These are phyloP conservation scores for Fusarium hostae DNA, from an alignment of 2,329 filamentous ascomycete species.

Conservation along the genomic window DNA sequence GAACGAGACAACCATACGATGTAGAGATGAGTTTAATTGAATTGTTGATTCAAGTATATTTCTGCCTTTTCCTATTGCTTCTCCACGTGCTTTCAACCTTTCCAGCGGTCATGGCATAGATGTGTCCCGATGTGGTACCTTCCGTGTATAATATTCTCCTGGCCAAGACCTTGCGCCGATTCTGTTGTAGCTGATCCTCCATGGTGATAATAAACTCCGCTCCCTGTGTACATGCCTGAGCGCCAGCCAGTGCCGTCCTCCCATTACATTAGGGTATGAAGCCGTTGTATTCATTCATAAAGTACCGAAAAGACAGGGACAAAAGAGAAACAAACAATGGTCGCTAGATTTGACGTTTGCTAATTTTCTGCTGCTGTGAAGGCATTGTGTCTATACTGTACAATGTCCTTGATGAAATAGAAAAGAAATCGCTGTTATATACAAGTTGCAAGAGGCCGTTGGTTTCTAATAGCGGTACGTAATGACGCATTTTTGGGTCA, in stretches of 20 bases:
- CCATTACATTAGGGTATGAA: constrained; percentile 48
- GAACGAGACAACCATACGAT: not conserved
- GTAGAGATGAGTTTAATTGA: not conserved
- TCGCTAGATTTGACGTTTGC: constrained; percentile 23
- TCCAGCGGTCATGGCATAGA: not conserved
- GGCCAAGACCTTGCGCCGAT: not conserved
- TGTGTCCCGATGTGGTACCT: not conserved
- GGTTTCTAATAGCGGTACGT: not conserved
- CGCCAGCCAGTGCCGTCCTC: constrained; percentile 38
- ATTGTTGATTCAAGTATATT: not conserved
- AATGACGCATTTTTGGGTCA: not conserved
- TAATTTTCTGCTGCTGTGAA: constrained; percentile 11
- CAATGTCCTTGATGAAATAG: constrained; percentile 23
- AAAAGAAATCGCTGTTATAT: constrained; percentile 30
- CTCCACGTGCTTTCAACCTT: not conserved
- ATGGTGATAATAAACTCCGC: constrained; percentile 11
- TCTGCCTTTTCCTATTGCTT: not conserved
- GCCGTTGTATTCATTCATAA: constrained; percentile 40
- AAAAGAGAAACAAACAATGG: constrained; percentile 21
- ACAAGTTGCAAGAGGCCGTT: constrained; percentile 15
- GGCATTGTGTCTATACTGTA: constrained; percentile 35
- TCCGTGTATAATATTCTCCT: not conserved
- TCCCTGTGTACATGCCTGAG: constrained; percentile 33
- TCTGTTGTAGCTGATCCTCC: not conserved
- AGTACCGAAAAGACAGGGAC: constrained; percentile 12